Base-by-base conservation (phyloP, 306 rosid genomes). In the Trifolium pratense region DNA sequence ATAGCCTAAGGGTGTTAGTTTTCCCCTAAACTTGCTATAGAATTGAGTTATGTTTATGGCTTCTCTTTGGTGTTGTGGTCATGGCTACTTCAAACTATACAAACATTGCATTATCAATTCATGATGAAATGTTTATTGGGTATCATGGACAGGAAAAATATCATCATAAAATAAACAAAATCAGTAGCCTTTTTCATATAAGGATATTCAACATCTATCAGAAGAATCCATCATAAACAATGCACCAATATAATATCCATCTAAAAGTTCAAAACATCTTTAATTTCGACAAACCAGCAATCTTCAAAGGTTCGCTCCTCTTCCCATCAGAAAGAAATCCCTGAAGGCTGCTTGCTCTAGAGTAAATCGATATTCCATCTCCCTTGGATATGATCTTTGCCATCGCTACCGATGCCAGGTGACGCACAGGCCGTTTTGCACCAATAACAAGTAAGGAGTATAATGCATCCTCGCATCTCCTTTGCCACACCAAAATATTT, bases 361-460 rank as follows among this genome's bases (percentile, higher is more conserved):
- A 91, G 85, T 94, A 94, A 66, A 94, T 86, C 0, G 98, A 94
- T 81, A 94, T 94, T 51, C 76, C 61, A 70, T 94, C 98, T 79
- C 98, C 98, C 87, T 91, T 89, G 6, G 84, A 84, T 81, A 94
- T 94, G 80, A 91, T 87, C 79, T 72, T 89, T 6, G 91, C 90
- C 98, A 89, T 94, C 29, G 96, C 96, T 13, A 89, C 87, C 5
- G 98, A 94, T 23, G 97, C 96, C 86, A 94, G 79, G 85, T 94
- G 97, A 64, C 98, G 94, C 66, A 94, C 95, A 14, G 98, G 98
- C 66, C 96, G 85, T 60, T 92, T 89, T n/a, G 95, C 98, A 69
- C 98, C 98, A 15, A 94, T 81, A 77, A 80, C 84, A 76, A 94
- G 97, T 42, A 94, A 76, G 72, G 92, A 91, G 79, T 88, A 86